Percentiles rank a stretch among this genome's conserved stretches.
These are phyloP conservation scores for Tolypocladium capitatum DNA, from an alignment of 2,329 filamentous ascomycete genomes.

Conservation along the genomic window DNA sequence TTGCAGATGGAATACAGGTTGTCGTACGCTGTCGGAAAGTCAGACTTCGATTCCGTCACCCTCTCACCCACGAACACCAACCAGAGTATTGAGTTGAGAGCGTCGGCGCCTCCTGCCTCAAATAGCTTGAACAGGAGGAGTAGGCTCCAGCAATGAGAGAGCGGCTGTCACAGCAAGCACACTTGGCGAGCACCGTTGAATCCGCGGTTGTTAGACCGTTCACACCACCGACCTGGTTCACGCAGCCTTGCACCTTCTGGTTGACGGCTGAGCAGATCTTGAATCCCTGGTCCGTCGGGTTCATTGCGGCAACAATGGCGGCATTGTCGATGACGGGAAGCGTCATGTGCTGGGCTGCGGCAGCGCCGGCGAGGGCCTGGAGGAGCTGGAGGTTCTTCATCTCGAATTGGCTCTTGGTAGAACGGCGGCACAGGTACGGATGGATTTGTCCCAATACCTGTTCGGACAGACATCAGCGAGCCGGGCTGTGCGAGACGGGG, in stretches of 20 bases:
- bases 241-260: slow-evolving; percentile 10
- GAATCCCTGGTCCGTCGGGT: slow-evolving; percentile 12
- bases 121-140: slow-evolving; percentile 16
- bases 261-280: slow-evolving; percentile 11
- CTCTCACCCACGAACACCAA: slow-evolving; percentile 4
- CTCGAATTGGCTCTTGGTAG: not conserved
- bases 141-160: slow-evolving; percentile 12
- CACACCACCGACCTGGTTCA: slow-evolving; percentile 10
- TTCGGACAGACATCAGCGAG: not conserved
- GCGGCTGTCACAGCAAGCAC: slow-evolving; percentile 15
- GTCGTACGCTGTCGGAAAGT: slow-evolving; percentile 10
- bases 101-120: slow-evolving; percentile 10
- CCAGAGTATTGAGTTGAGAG: slow-evolving; percentile 12
- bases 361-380: slow-evolving; percentile 9
- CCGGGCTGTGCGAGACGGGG: not conserved
- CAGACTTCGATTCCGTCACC: not conserved
- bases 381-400: slow-evolving; percentile 13
- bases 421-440: not conserved
- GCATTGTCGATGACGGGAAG: slow-evolving; percentile 8
- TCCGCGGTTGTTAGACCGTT: slow-evolving; percentile 11
- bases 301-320: slow-evolving; percentile 11
- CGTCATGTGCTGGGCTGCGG: slow-evolving; percentile 13
- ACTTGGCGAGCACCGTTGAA: slow-evolving; percentile 10
- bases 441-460: not conserved
- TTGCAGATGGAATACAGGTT: slow-evolving; percentile 12